A percentile compares a stretch with the other conserved stretches of the same genome.
Conservation (phyloP, 176 grass and related monocot species). For the Lolium rigidum region DNA sequence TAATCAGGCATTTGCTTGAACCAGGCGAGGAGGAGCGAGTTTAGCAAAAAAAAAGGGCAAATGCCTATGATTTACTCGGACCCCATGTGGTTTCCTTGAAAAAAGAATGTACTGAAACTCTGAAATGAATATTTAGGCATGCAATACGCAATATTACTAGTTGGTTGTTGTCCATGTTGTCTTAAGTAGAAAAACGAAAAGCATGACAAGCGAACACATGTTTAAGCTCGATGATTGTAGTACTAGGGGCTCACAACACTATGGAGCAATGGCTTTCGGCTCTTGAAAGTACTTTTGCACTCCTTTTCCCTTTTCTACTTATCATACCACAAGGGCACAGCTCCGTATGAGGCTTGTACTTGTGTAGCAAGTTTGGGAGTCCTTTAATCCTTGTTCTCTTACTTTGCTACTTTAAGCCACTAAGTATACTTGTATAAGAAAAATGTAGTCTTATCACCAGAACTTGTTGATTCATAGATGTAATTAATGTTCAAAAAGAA, state of each 20-base stretch:
- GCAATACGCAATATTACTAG: not conserved
- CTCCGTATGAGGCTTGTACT: too few species aligned
- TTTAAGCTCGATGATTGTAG: too few species aligned
- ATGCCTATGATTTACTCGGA: not conserved
- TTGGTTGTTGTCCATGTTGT: not conserved
- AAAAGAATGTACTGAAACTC: too few species aligned
- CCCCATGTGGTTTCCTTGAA: not conserved
- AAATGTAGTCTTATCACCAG: not conserved
- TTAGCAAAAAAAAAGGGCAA: not conserved
- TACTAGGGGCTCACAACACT: too few species aligned
- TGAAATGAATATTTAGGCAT: conserved; percentile 21
- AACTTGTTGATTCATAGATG: conserved; percentile 7
- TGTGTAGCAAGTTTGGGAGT: too few species aligned
- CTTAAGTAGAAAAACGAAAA: too few species aligned
- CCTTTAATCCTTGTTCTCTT: conserved; percentile 14
- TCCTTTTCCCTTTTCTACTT: too few species aligned
- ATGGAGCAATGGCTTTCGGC: too few species aligned
- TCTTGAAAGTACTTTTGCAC: too few species aligned
- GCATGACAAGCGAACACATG: too few species aligned
- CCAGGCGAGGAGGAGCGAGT: conserved; percentile 7
- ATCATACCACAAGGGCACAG: too few species aligned
- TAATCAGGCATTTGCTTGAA: not conserved
- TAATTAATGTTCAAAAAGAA: not conserved
- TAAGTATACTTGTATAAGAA: not conserved
- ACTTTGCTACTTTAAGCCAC: not conserved